Evolutionary conservation across 306 rosid genomes (phyloP).

Genomic region (Cucumis melo): DNA sequence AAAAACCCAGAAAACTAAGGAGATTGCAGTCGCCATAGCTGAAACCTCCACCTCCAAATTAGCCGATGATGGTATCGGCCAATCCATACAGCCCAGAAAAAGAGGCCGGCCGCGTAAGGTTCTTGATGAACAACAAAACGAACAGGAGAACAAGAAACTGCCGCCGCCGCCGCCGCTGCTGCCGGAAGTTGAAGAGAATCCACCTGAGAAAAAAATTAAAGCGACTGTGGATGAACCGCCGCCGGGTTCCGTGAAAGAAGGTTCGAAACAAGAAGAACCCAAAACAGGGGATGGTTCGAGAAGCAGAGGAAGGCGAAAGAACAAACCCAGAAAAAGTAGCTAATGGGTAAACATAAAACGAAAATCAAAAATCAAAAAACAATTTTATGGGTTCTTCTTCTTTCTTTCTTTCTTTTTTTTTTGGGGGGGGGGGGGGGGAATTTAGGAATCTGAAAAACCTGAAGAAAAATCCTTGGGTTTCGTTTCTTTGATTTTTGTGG

Average conservation of each 20-base stretch:
- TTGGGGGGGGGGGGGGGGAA: too few relatives aligned
- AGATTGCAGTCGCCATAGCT: slow-evolving; percentile 64
- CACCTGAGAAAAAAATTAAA: slow-evolving; percentile 15
- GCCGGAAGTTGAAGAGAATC: slow-evolving; percentile 13
- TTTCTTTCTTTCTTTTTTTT: neutral
- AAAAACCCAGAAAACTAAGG: slow-evolving; percentile 62
- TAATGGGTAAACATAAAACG: neutral
- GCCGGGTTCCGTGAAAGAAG: slow-evolving; percentile 16
- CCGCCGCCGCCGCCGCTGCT: neutral
- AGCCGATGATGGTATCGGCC: slow-evolving; percentile 14
- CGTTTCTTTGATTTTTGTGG: neutral
- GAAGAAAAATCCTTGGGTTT: neutral
- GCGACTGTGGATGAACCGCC: slow-evolving; percentile 13
- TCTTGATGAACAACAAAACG: slow-evolving; percentile 18
- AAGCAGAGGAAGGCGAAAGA: slow-evolving; percentile 61
- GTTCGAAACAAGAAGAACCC: slow-evolving; percentile 8
- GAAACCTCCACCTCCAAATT: slow-evolving; percentile 48
- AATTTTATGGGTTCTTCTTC: neutral
- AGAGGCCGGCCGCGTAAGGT: slow-evolving; percentile 85
- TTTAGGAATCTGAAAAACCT: neutral
- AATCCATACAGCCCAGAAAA: slow-evolving; percentile 40
- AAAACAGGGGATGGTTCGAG: slow-evolving; percentile 28
- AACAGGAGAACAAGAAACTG: neutral
- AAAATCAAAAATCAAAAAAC: neutral
- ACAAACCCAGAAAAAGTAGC: slow-evolving; percentile 84